phyloP scores from a whole-genome alignment of 306 rosid species.

The Fragaria iinumae region DNA sequence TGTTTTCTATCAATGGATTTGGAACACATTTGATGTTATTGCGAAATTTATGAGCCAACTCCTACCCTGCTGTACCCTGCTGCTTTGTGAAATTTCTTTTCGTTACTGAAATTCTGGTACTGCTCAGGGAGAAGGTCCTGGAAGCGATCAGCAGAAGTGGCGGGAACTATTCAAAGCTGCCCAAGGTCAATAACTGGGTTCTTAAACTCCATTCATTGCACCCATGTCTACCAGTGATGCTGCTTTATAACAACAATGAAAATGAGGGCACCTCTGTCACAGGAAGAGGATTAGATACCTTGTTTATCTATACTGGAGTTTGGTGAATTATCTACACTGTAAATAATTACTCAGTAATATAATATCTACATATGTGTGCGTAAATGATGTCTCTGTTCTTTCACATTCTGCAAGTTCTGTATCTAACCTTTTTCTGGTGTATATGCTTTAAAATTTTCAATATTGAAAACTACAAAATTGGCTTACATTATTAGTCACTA shows the following conservation, averaged over 20 bases:
- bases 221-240: neutral
- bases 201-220: neutral
- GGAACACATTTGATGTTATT: neutral
- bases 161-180: conserved; percentile 61
- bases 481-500: no score
- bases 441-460: no score
- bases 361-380: neutral
- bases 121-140: conserved; percentile 90
- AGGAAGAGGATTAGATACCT: neutral
- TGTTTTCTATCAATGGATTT: neutral
- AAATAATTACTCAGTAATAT: neutral
- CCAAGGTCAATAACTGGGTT: conserved; percentile 17
- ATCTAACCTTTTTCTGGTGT: no score
- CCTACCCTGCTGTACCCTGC: neutral
- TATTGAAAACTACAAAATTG: no score
- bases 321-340: neutral
- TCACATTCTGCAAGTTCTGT: no score
- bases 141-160: conserved; percentile 69
- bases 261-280: neutral
- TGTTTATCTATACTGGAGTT: neutral
- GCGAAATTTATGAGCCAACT: neutral
- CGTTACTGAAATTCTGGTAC: conserved; percentile 9
- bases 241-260: conserved; percentile 2
- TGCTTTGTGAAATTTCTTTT: neutral
- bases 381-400: no score